These are phyloP conservation scores for Moniliella sp. DNA, from an alignment of 1,284 basidiomycete species.

Conservation along the genomic window DNA sequence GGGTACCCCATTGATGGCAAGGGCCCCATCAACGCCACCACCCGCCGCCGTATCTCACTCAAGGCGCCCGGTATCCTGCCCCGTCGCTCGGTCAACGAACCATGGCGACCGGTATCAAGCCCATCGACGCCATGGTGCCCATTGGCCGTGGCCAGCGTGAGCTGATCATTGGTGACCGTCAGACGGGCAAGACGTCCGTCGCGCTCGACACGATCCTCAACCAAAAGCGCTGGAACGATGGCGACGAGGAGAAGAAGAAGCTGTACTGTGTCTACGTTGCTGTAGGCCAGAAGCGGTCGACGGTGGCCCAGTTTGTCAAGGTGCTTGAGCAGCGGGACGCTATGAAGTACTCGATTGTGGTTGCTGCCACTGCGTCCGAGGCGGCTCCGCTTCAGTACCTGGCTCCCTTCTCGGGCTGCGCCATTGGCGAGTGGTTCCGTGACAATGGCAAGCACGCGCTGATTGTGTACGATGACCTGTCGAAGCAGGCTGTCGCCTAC, in stretches of 20 bases:
- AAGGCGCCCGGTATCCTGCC: constrained; percentile 98
- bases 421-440: constrained; percentile 99
- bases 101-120: constrained; percentile 99
- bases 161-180: constrained; percentile 98
- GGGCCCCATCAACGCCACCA: constrained; percentile 75
- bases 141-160: constrained; percentile 99
- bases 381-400: constrained; percentile 96
- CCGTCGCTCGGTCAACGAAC: constrained; percentile 96
- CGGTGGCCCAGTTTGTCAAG: constrained; percentile 95
- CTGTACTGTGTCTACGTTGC: constrained; percentile 99
- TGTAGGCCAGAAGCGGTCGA: constrained; percentile 95
- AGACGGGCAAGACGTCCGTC: constrained; percentile 95
- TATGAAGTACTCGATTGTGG: constrained; percentile 97
- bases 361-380: constrained; percentile 94
- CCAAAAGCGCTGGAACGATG: constrained; percentile 99
- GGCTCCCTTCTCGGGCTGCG: constrained; percentile 96
- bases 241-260: constrained; percentile 93
- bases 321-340: constrained; percentile 98
- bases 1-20: constrained; percentile 97
- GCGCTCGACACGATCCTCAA: constrained; percentile 98
- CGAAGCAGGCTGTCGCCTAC: constrained; percentile 98
- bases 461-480: constrained; percentile 97
- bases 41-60: constrained; percentile 83
- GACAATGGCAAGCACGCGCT: constrained; percentile 90
- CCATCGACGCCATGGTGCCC: constrained; percentile 98